Evolutionary conservation across 805 yeast species (phyloP), one percentile per base, ranked within the genome.

Genomic region (Teunomyces lycoperdinae): DNA sequence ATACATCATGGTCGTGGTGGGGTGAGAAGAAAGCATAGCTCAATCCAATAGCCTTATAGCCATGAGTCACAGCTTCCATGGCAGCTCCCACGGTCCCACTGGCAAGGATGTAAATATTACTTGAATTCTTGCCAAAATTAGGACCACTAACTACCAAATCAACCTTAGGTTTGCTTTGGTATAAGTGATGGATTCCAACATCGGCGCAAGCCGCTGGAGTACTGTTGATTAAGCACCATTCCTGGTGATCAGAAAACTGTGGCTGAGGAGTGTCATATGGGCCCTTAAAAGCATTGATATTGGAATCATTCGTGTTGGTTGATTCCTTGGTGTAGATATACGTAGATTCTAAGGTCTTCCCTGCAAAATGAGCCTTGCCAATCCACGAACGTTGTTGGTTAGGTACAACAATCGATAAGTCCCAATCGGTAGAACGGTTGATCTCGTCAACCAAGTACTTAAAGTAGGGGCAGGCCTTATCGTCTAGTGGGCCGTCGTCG

Each of bases 71-170:
- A 1, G 91, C 95, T 68, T 94, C 99, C 89, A 91, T 80, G 0
- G 97, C 94, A 3, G 96, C 98, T 24, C 99, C 99, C 13, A 94
- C 85, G 2, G 99, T 94, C 10, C 99, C 99, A 56, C 95, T 85
- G 4, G 97, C 83, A 58, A 94, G 77, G 47, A 90, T 87, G 65
- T 90, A 94, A 40, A 92, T 79, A 5, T 95, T 89, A 20, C 92
- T 82, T 1, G 96, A 84, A 66, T 94, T 94, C 61, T 96, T 81
- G 17, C 99, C 99, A 55, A 86, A 92, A 63, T 94, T 94, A 6
- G 99, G 99, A 0, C 99, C 99, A 47, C 96, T 87, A 17, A 94
- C 65, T 4, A 94, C 97, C 50, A 92, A 70, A 66, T 94, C 97
- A 17, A 91, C 81, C 1, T 85, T 85, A 1, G 85, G 85, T 3